Conservation (phyloP, 139 green algal genomes). For the Trebouxia sp. region DNA sequence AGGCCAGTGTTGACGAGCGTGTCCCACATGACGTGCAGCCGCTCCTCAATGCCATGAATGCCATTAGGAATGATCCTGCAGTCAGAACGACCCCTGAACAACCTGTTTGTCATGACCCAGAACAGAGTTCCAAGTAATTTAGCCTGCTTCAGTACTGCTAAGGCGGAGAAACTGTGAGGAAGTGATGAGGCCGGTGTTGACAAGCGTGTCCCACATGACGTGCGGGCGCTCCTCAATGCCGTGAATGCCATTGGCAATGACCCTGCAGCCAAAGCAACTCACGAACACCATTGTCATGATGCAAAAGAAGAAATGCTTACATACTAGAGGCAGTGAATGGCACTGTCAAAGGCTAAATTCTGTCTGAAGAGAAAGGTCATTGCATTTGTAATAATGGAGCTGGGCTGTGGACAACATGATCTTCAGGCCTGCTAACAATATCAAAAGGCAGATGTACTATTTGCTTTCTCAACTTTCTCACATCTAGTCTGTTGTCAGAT, state of each 20-base stretch:
- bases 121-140: too few species aligned
- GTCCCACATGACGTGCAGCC: conserved; percentile 89
- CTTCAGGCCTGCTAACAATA: too few species aligned
- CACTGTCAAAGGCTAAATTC: conserved; percentile 95
- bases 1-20: conserved; percentile 82
- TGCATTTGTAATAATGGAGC: too few species aligned
- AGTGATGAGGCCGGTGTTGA: conserved; percentile 74
- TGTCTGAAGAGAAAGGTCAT: too few species aligned
- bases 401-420: too few species aligned
- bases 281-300: too few species aligned
- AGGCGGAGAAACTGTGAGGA: conserved; percentile 82
- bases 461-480: too few species aligned
- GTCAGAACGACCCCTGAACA: too few species aligned
- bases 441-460: too few species aligned
- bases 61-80: conserved; percentile 89
- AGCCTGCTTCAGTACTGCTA: conserved; percentile 69
- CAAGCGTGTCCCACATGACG: conserved; percentile 85
- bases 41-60: conserved; percentile 95
- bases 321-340: conserved; percentile 96
- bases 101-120: too few species aligned
- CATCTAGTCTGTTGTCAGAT: too few species aligned
- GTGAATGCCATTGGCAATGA: conserved; percentile 96
- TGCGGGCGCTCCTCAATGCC: conserved; percentile 95
- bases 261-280: too few species aligned
- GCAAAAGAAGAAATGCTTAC: conserved; percentile 70